phyloP scores from a whole-genome alignment of 164 flowering plant species.

The Kingdonia uniflora region DNA sequence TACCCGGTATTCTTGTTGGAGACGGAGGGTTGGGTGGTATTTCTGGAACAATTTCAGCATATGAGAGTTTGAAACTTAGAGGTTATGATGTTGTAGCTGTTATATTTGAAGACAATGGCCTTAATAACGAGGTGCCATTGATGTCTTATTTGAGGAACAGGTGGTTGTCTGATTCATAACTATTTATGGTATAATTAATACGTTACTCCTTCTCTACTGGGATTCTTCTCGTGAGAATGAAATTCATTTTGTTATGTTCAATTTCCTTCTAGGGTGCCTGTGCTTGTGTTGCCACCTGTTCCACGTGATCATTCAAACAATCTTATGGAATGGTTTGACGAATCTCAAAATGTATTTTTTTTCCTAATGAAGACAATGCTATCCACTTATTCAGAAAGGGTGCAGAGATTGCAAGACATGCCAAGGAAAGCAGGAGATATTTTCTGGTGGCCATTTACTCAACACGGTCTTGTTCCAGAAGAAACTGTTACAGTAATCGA shows the following conservation, averaged over 20 bases:
- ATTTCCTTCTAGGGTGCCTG: constrained; percentile 62
- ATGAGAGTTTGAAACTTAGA: constrained; percentile 74
- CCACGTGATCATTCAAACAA: constrained; percentile 66
- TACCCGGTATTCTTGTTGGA: constrained; percentile 89
- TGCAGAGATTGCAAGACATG: constrained; percentile 52
- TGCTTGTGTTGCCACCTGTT: constrained; percentile 68
- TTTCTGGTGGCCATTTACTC: constrained; percentile 99
- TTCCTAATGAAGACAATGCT: constrained; percentile 56
- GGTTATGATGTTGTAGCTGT: constrained; percentile 90
- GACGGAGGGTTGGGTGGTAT: constrained; percentile 96
- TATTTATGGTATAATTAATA: background rate
- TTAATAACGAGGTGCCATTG: constrained; percentile 61
- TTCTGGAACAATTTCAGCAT: constrained; percentile 88
- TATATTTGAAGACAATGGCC: constrained; percentile 77
- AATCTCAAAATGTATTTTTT: constrained; percentile 43
- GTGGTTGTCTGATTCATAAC: constrained; percentile 20
- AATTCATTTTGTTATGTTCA: background rate
- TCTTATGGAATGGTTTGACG: constrained; percentile 75
- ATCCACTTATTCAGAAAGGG: constrained; percentile 40
- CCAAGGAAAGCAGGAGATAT: constrained; percentile 56
- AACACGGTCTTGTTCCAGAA: constrained; percentile 72
- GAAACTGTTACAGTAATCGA: constrained; percentile 83
- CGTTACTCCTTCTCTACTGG: too few species aligned
- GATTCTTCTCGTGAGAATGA: background rate
- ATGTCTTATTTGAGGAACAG: constrained; percentile 58